phyloP scores from a whole-genome alignment of 2,329 filamentous ascomycete genomes.

The Fusarium sp. region DNA sequence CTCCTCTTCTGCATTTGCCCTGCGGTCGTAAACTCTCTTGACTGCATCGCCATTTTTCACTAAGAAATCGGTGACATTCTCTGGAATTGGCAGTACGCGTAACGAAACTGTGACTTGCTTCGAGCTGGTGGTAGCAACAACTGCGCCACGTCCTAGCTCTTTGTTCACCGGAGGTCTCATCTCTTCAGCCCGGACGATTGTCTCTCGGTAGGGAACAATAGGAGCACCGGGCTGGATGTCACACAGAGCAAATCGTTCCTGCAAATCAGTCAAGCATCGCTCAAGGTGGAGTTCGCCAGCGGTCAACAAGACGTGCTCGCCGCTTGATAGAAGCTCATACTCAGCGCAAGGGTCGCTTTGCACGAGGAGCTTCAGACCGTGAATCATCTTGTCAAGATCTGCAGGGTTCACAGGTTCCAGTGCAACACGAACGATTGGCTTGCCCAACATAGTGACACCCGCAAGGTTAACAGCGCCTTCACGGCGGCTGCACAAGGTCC shows the following conservation, averaged over 20 bases:
- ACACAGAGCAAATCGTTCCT: constrained; percentile 91
- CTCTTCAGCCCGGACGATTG: constrained; percentile 86
- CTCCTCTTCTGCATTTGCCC: constrained; percentile 56
- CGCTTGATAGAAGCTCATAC: constrained; percentile 92
- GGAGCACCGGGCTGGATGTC: constrained; percentile 94
- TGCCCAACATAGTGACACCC: constrained; percentile 81
- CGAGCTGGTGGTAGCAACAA: constrained; percentile 80
- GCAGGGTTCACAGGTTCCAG: constrained; percentile 92
- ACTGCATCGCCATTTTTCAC: constrained; percentile 83
- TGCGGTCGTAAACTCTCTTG: constrained; percentile 80
- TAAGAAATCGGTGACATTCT: constrained; percentile 85
- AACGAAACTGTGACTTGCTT: constrained; percentile 86
- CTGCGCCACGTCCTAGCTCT: constrained; percentile 85
- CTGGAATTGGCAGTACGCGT: constrained; percentile 81
- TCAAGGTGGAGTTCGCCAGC: constrained; percentile 96
- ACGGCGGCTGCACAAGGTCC: constrained; percentile 88
- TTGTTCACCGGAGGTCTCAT: constrained; percentile 92
- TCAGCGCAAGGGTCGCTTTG: constrained; percentile 96
- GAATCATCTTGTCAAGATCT: constrained; percentile 95
- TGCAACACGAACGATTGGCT: constrained; percentile 94
- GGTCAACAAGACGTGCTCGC: constrained; percentile 94
- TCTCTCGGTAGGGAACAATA: constrained; percentile 96
- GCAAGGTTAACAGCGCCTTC: constrained; percentile 91
- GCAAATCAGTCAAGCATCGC: constrained; percentile 90
- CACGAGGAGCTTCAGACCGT: constrained; percentile 85